Base-by-base conservation (phyloP, 129 eudicot species). In the Escallonia rubra region DNA sequence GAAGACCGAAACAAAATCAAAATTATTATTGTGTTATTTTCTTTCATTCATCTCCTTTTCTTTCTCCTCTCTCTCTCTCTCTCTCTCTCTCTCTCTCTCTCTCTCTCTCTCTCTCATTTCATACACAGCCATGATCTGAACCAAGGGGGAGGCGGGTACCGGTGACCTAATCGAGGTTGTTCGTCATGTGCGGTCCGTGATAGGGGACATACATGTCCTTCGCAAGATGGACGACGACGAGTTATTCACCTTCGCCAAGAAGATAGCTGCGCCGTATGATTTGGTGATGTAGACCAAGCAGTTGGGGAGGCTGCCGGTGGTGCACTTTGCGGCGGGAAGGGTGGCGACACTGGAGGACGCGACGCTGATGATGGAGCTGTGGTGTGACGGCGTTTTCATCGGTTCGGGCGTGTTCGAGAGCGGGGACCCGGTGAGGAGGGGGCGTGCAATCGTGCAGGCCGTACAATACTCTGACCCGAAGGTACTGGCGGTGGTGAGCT, bases 341-440 rank as follows among this genome's bases (percentile, higher is more conserved):
- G 86, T 81, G 39, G 86, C 82, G 1, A 81, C 86, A 8, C 86
- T 82, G 7, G 82, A 82, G 6, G 86, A 81, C 40, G 86, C 86
- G 11, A 82, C 82, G 16, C 70, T 81, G 62, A 81, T 81, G 86
- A 81, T 81, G 86, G 82, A 81, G 58, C 48, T 81, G 77, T 82
- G 86, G 7, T 81, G 86, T 41, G 86, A 76, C 9, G 86, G 86
- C 1, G 86, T 81, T 1, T 81, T 81, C 60, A 82, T 81, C 3
- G 86, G 86, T 4, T 81, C 82, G 0, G 86, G 86, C 2, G 82
- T 81, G 68, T 81, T 81, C 66, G 77, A 81, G 77, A 81, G 86
- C 9, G 86, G 82, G 1, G 86, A 81, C 48, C 86, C 86, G 0
- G 82, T 74, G 0, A 66, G 69, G 60, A 73, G 86, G 59, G 86